phyloP scores from a whole-genome alignment of 108 stramenopile species.

The Cyclotella distinguenda region DNA sequence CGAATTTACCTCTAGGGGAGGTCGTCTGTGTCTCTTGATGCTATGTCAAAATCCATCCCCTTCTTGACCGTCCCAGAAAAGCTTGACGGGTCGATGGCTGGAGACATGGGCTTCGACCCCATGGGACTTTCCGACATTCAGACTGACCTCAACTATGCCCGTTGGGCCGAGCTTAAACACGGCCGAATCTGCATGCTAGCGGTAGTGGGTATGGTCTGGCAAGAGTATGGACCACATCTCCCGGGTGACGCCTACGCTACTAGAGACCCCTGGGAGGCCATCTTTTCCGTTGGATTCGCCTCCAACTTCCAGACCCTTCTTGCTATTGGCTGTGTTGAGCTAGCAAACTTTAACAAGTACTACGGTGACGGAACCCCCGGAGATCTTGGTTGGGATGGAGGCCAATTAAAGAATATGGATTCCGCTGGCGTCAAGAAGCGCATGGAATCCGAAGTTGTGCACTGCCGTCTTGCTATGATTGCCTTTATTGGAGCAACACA shows the following conservation, averaged over 20 bases:
- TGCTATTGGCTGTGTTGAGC: constrained; percentile 69
- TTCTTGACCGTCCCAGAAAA: constrained; percentile 91
- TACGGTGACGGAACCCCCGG: constrained; percentile 79
- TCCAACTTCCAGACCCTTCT: constrained; percentile 81
- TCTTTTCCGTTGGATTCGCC: constrained; percentile 67
- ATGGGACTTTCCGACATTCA: constrained; percentile 91
- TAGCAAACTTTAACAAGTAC: constrained; percentile 67
- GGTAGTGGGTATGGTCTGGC: constrained; percentile 78
- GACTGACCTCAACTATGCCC: constrained; percentile 83
- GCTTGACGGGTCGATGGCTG: constrained; percentile 93
- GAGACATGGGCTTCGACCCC: constrained; percentile 96
- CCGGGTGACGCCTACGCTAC: constrained; percentile 80
- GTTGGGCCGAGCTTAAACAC: constrained; percentile 91
- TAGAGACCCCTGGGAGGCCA: constrained; percentile 75
- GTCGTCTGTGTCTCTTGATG: constrained; percentile 68
- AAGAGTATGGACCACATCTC: constrained; percentile 75
- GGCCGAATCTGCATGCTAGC: constrained; percentile 76
- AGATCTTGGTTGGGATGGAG: constrained; percentile 66
- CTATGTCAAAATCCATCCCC: constrained; percentile 89
- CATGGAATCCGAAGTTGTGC: constrained; percentile 70
- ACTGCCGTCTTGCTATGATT: constrained; percentile 92
- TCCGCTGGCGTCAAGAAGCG: constrained; percentile 43
- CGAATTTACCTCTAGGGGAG: constrained; percentile 17
- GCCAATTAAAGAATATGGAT: constrained; percentile 44
- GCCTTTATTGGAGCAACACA: constrained; percentile 81